Evolutionary conservation across 2,329 filamentous ascomycete genomes (phyloP).

Genomic region (Hypoxylon rubiginosum): DNA sequence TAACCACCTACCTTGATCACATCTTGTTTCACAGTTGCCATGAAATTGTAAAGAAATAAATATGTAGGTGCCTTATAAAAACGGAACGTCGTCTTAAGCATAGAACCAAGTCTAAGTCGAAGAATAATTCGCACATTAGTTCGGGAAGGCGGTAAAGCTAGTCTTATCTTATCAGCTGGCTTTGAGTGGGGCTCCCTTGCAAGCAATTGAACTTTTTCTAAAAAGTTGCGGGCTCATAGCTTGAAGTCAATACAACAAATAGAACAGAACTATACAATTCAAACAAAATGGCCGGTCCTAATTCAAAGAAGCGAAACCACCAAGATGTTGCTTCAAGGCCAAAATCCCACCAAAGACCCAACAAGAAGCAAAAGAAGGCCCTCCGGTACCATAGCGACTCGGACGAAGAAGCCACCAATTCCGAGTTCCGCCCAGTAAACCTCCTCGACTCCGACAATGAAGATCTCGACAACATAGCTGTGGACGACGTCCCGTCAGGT

Average conservation of each 20-base stretch:
- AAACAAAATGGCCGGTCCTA: constrained; percentile 46
- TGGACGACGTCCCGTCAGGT: constrained; percentile 61
- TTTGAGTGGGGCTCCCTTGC: constrained; percentile 20
- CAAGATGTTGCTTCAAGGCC: constrained; percentile 47
- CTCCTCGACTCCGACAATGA: constrained; percentile 70
- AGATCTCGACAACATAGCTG: constrained; percentile 66
- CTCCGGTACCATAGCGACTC: constrained; percentile 67
- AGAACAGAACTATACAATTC: not conserved
- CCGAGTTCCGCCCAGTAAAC: constrained; percentile 65
- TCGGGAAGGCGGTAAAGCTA: not conserved
- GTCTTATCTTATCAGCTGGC: constrained; percentile 34
- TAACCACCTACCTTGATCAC: not conserved
- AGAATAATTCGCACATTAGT: too few species aligned
- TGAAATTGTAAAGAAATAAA: not conserved
- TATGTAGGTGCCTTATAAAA: too few species aligned
- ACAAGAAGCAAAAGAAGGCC: constrained; percentile 66
- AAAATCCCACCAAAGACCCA: constrained; percentile 57
- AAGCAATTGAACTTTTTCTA: constrained; percentile 31
- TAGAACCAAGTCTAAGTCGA: not conserved
- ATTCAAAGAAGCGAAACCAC: constrained; percentile 48
- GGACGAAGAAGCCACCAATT: constrained; percentile 57
- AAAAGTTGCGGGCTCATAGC: constrained; percentile 15
- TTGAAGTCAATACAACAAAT: not conserved
- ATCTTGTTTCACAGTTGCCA: not conserved
- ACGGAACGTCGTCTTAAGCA: too few species aligned